Evolutionary conservation across 2,329 filamentous ascomycete genomes (phyloP).

Genomic region (Talaromyces rugulosus): DNA sequence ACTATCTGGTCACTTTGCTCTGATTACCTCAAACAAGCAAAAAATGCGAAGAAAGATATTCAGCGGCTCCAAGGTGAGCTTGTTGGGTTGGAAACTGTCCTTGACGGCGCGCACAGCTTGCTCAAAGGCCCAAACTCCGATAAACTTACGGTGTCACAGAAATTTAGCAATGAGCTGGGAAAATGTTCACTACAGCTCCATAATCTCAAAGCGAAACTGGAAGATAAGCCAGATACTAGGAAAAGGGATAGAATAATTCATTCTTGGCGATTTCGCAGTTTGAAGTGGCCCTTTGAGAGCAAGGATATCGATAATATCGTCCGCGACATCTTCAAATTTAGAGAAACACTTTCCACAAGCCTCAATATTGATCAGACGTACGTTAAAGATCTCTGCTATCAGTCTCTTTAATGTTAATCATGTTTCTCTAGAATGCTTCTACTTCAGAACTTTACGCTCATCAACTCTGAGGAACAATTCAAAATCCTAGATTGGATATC

Average conservation of each 20-base stretch:
- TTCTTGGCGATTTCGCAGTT: neutral
- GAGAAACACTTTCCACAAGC: neutral
- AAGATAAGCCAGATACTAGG: neutral
- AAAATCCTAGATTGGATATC: conserved; percentile 24
- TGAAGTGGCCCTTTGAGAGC: neutral
- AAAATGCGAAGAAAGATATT: conserved; percentile 2
- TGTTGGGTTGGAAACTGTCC: neutral
- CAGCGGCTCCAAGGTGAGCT: neutral
- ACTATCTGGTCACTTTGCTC: neutral
- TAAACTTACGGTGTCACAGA: neutral
- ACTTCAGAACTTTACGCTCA: neutral
- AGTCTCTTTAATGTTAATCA: neutral
- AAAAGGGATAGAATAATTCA: neutral
- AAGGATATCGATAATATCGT: neutral
- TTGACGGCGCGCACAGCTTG: neutral
- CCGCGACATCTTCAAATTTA: neutral
- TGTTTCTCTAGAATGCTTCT: neutral
- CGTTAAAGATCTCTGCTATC: neutral
- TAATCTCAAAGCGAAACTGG: neutral
- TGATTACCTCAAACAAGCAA: neutral
- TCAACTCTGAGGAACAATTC: neutral
- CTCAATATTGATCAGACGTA: conserved; percentile 1
- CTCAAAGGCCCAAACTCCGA: neutral
- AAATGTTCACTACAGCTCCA: neutral
- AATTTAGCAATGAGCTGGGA: neutral